A percentile compares a stretch with the other conserved stretches of the same genome.
Evolutionary conservation across 345 rosid genomes (phyloP).

Genomic region (Salix dunnii): DNA sequence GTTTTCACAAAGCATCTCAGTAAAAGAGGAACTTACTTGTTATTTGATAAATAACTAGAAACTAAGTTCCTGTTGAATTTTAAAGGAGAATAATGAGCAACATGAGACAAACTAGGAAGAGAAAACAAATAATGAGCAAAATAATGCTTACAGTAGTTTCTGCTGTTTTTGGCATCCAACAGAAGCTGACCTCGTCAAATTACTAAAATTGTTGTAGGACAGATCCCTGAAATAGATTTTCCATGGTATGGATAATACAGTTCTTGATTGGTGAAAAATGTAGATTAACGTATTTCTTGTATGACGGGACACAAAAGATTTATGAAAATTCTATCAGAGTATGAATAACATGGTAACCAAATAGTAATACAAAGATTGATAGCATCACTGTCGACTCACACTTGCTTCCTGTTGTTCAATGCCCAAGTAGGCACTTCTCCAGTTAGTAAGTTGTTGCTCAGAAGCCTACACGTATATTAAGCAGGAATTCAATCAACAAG

Average conservation of each 20-base stretch:
- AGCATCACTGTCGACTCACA: constrained; percentile 41
- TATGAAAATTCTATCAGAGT: not conserved
- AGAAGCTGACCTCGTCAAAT: constrained; percentile 28
- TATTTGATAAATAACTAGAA: constrained; percentile 47
- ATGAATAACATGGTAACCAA: not conserved
- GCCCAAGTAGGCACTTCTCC: constrained; percentile 62
- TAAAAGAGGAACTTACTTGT: constrained; percentile 49
- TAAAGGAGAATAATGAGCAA: constrained; percentile 5
- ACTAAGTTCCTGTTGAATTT: constrained; percentile 55
- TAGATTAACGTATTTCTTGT: not conserved
- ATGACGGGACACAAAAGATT: not conserved
- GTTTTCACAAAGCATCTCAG: not conserved
- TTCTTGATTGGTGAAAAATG: not conserved
- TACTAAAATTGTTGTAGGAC: constrained; percentile 83
- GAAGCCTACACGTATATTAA: constrained; percentile 39
- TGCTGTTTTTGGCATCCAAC: constrained; percentile 36
- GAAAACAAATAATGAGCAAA: not conserved
- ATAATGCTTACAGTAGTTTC: constrained; percentile 38
- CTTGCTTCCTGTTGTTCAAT: not conserved
- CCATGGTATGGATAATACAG: not conserved
- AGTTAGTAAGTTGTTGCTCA: constrained; percentile 65
- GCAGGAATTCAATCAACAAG: not conserved
- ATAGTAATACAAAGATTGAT: not conserved
- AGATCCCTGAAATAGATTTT: constrained; percentile 52
- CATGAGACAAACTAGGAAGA: not conserved